These are phyloP conservation scores for Colletotrichum higginsianum DNA, from an alignment of 2,329 filamentous ascomycete genomes.

Conservation along the genomic window DNA sequence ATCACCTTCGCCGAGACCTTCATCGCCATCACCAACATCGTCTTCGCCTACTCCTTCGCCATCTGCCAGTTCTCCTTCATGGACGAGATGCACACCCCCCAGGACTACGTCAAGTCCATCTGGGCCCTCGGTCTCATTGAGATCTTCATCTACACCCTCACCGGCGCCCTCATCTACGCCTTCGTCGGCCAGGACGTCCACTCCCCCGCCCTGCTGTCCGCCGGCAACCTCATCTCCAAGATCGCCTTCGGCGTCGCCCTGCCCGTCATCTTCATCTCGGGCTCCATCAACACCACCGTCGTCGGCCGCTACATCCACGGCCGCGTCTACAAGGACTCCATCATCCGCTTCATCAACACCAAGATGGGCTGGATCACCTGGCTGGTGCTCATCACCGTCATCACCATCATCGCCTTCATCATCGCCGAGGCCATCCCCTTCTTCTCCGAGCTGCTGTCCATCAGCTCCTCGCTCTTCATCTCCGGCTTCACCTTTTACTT, in stretches of 20 bases:
- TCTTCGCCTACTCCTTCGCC: constrained; percentile 77
- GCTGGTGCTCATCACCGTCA: constrained; percentile 68
- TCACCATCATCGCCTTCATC: constrained; percentile 78
- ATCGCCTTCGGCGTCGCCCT: constrained; percentile 79
- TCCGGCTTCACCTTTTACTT: constrained; percentile 59
- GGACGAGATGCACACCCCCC: constrained; percentile 67
- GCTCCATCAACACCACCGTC: constrained; percentile 75
- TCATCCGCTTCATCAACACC: constrained; percentile 64
- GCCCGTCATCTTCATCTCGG: constrained; percentile 82
- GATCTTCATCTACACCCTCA: constrained; percentile 76
- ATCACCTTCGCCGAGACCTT: constrained; percentile 69
- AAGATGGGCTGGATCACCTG: constrained; percentile 67
- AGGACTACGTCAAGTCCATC: constrained; percentile 68
- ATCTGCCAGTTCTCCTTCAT: constrained; percentile 68
- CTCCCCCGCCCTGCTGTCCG: constrained; percentile 78
- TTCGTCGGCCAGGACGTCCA: constrained; percentile 75
- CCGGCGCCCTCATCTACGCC: constrained; percentile 77
- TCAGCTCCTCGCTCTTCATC: constrained; percentile 66
- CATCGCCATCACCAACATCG: constrained; percentile 76
- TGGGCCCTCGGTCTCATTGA: constrained; percentile 73
- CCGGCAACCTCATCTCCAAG: constrained; percentile 71
- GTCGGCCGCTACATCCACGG: constrained; percentile 63
- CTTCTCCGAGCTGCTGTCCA: constrained; percentile 77
- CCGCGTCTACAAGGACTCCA: constrained; percentile 58
- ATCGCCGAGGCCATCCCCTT: constrained; percentile 82